These are phyloP conservation scores for Ustilago shanxiensis DNA, from an alignment of 1,284 basidiomycete species.

Conservation along the genomic window DNA sequence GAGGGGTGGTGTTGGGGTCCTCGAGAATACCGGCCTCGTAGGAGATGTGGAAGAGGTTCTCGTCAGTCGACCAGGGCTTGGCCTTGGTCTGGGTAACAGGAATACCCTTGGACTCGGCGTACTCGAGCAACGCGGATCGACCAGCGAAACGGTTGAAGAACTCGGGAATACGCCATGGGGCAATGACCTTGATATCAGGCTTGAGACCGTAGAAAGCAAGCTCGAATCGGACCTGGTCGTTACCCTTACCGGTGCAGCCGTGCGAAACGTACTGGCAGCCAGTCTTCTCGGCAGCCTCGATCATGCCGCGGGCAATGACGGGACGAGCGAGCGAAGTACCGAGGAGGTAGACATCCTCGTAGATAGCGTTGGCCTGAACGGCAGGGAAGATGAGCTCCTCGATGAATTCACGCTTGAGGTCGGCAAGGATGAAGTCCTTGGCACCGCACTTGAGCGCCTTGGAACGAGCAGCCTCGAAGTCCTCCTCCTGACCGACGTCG, in stretches of 20 bases:
- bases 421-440: conserved; percentile 93
- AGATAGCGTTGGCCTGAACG: conserved; percentile 98
- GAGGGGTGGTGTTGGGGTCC: conserved; percentile 94
- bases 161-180: conserved; percentile 95
- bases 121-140: conserved; percentile 90
- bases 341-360: conserved; percentile 98
- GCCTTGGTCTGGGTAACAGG: conserved; percentile 94
- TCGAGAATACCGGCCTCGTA: conserved; percentile 99
- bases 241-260: conserved; percentile 99
- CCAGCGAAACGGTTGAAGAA: conserved; percentile 99
- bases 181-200: conserved; percentile 98
- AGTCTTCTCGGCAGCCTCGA: conserved; percentile 88
- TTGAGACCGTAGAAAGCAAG: conserved; percentile 99
- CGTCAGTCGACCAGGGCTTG: conserved; percentile 97
- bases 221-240: conserved; percentile 99
- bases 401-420: conserved; percentile 94
- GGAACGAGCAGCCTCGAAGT: conserved; percentile 90
- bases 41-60: conserved; percentile 99
- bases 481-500: conserved; percentile 98
- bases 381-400: conserved; percentile 96
- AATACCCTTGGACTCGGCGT: conserved; percentile 88
- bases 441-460: conserved; percentile 95
- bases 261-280: conserved; percentile 83
- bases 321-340: conserved; percentile 97
- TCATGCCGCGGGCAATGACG: conserved; percentile 99